Conservation (phyloP, 2,329 filamentous ascomycete species). For the Fusarium veterinarium region DNA sequence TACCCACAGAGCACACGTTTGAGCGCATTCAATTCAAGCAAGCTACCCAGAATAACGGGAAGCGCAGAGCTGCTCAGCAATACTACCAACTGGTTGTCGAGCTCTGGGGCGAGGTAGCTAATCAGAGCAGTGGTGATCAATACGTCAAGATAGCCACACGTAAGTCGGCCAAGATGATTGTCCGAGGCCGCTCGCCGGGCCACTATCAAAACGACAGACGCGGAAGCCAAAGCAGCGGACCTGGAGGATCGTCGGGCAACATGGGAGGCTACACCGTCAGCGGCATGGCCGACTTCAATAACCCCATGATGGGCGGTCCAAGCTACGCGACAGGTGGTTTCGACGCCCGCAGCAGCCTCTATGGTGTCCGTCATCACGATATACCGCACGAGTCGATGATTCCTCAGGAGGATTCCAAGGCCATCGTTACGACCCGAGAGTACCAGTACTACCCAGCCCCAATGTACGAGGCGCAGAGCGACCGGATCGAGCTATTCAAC, state of each 20-base stretch:
- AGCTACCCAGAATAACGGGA: slow-evolving; percentile 93
- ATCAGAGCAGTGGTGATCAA: slow-evolving; percentile 57
- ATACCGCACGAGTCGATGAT: slow-evolving; percentile 64
- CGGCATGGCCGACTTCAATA: slow-evolving; percentile 46
- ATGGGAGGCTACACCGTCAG: slow-evolving; percentile 58
- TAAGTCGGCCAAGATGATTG: slow-evolving; percentile 84
- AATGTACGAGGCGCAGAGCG: slow-evolving; percentile 61
- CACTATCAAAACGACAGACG: slow-evolving; percentile 80
- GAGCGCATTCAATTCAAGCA: slow-evolving; percentile 96
- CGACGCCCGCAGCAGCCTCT: slow-evolving; percentile 49
- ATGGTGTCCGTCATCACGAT: slow-evolving; percentile 61
- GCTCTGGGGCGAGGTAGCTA: slow-evolving; percentile 76
- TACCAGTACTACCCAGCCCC: slow-evolving; percentile 67
- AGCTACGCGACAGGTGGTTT: slow-evolving; percentile 43
- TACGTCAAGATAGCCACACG: slow-evolving; percentile 78
- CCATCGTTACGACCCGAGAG: slow-evolving; percentile 60
- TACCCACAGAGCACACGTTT: slow-evolving; percentile 72
- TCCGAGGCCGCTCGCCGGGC: slow-evolving; percentile 84
- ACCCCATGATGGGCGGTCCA: slow-evolving; percentile 51
- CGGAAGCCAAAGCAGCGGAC: slow-evolving; percentile 75
- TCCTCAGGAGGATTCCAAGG: slow-evolving; percentile 62
- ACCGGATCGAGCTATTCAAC: slow-evolving; percentile 64
- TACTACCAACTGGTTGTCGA: slow-evolving; percentile 94
- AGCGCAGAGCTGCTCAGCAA: slow-evolving; percentile 88
- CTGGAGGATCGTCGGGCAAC: slow-evolving; percentile 71